Evolutionary conservation across 306 rosid genomes (phyloP), one percentile per base, ranked within the genome.

Genomic region (Pueraria montana): DNA sequence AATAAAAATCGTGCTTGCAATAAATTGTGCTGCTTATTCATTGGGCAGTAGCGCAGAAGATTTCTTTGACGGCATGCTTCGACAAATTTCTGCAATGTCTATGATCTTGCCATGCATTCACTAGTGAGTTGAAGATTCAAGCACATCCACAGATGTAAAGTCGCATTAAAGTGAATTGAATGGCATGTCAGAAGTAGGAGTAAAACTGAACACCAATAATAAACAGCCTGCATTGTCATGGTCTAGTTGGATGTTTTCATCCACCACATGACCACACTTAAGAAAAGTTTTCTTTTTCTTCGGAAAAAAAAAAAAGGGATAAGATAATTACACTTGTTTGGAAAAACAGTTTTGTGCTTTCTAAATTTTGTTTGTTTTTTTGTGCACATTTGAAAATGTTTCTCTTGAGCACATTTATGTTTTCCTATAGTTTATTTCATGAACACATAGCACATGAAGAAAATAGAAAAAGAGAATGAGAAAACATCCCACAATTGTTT

Each of bases 81-180:
- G 30, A 45, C 62, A 27, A 43, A 26, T 26, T 63, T 76, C 48
- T 46, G 20, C 11, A 12, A 49, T 2, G 65, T 32, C 11, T 50
- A n/a, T 12, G 64, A 64, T 48, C 34, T 48, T 46, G 30, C 2
- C 42, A 67, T 55, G 77, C 59, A 56, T 58, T 80, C 48, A 58
- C 50, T 43, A 16, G 8, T n/a, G 59, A 4, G 30, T 52, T 16
- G 56, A 17, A 50, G 48, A 63, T 17, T 66, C 17, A 71, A 23
- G 48, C 38, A 27, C 13, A 20, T 80, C 74, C 56, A 40, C 23
- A 81, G 18, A 81, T 14, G 12, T 0, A 23, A 62, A 65, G 67
- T 49, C 2, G 49, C 81, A 75, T 82, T 82, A 43, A 82, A 50
- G 76, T 65, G 76, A 53, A 65, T 76, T 82, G 21, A 66, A 53